phyloP scores from a whole-genome alignment of 257 asterid species.

The Nicotiana tabacum region DNA sequence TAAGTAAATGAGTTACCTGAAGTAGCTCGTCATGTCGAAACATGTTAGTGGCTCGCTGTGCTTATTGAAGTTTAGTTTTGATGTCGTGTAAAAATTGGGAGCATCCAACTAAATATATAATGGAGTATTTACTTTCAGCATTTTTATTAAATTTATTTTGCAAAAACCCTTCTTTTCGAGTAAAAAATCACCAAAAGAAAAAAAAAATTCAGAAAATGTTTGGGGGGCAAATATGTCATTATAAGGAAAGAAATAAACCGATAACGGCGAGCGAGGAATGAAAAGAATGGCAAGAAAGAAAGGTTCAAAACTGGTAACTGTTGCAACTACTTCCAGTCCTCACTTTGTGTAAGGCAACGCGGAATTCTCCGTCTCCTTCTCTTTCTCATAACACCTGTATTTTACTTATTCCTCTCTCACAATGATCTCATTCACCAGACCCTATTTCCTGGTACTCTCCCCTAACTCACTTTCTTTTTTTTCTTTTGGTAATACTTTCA shows the following conservation, averaged over 20 bases:
- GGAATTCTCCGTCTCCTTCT: slow-evolving; percentile 32
- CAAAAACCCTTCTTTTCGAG: too few relatives aligned
- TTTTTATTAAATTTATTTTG: too few relatives aligned
- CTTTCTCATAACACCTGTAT: slow-evolving; percentile 26
- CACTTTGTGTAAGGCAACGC: slow-evolving; percentile 18
- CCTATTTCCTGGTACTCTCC: slow-evolving; percentile 25
- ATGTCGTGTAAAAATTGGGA: too few relatives aligned
- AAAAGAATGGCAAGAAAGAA: slow-evolving; percentile 9
- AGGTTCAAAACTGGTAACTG: slow-evolving; percentile 17
- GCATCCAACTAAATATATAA: too few relatives aligned
- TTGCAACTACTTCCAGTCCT: slow-evolving; percentile 23
- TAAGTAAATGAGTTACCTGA: too few relatives aligned
- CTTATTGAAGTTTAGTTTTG: too few relatives aligned
- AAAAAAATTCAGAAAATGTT: background rate
- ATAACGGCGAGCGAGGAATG: background rate
- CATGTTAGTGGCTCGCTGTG: too few relatives aligned
- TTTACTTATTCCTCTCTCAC: slow-evolving; percentile 19
- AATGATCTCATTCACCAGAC: slow-evolving; percentile 29
- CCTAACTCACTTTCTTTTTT: background rate
- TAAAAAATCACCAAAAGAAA: background rate
- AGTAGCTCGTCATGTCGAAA: too few relatives aligned
- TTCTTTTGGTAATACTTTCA: background rate
- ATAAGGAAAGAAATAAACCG: background rate
- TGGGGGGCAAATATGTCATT: background rate
- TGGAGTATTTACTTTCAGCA: too few relatives aligned